Base-by-base conservation (phyloP, 495 filamentous ascomycete genomes). In the Aspergillus funiculosus region DNA sequence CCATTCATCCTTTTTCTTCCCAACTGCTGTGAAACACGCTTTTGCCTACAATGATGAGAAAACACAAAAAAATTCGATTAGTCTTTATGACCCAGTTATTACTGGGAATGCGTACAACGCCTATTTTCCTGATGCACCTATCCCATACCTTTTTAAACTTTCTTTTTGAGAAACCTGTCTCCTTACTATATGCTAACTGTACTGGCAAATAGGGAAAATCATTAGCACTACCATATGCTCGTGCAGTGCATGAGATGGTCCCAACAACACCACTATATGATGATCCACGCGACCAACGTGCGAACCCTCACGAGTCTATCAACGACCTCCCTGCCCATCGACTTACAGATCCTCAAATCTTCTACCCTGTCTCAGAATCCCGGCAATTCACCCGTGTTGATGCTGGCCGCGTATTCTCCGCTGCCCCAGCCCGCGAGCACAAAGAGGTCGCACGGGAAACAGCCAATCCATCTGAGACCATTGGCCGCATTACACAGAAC, bases 251-350 rank as follows among this genome's bases (percentile, higher is more conserved):
- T 46, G 65, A 71, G 43, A 96, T 98, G 92, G 68, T 97, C 10
- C 91, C 86, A 28, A 67, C 68, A 37, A 79, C 69, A 5, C 68
- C 68, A 1, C 56, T 69, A 13, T 49, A 64, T 24, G 43, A 57
- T 5, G 24, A 59, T 5, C 19, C 48, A 41, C 51, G 52, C 37
- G 26, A 53, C 56, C 15, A 15, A 0, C 50, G 45, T 28, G 35
- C 56, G 47, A 6, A 31, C 22, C 66, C 68, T 2, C 88, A 94
- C 60, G 92, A 98, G 73, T 73, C 83, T 35, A 91, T 95, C 64
- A 94, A 95, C 65, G 90, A 95, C 58, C 78, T 98, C 6, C 83
- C 83, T 44, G 81, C 88, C 21, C 90, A 96, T 66, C 78, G 78
- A 20, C 63, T 78, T 36, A 95, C 92, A 0, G 74, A 76, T 36